Evolutionary conservation across 225 moss, liverwort and hornwort genomes (phyloP).

Genomic region (Asterella californica): DNA sequence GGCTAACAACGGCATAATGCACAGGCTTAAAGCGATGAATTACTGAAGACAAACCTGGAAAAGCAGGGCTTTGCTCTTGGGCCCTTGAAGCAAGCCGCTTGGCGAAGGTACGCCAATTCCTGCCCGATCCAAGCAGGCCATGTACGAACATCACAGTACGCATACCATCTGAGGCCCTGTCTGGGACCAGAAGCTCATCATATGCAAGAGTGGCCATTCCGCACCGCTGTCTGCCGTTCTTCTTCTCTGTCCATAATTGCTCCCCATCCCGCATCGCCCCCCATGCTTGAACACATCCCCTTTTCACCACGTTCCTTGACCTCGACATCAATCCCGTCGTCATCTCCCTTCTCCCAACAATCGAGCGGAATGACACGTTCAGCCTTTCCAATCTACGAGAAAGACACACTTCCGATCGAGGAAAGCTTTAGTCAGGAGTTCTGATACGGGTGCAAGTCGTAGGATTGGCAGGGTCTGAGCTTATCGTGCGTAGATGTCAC

Average conservation of each 20-base stretch:
- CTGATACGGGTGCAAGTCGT: not conserved
- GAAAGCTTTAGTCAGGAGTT: not conserved
- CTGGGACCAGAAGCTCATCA: conserved; percentile 64
- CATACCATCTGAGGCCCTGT: conserved; percentile 41
- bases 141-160: conserved; percentile 79
- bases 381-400: too few species aligned
- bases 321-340: conserved; percentile 5
- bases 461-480: not conserved
- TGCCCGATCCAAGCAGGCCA: conserved; percentile 85
- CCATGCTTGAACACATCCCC: conserved; percentile 4
- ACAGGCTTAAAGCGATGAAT: not conserved
- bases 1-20: not conserved
- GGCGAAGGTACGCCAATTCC: conserved; percentile 82
- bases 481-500: not conserved
- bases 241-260: not conserved
- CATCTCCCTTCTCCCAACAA: not conserved
- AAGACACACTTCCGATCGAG: too few species aligned
- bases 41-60: conserved; percentile 43
- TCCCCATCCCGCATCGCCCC: conserved; percentile 5
- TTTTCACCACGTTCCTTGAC: conserved; percentile 2
- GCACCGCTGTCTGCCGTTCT: conserved; percentile 18
- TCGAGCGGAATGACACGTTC: too few species aligned
- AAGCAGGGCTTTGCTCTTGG: conserved; percentile 47
- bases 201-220: conserved; percentile 63
- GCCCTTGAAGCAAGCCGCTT: conserved; percentile 61